Evolutionary conservation across 306 rosid species (phyloP), one percentile per base, ranked within the genome.

Genomic region (Cucurbita ficifolia): DNA sequence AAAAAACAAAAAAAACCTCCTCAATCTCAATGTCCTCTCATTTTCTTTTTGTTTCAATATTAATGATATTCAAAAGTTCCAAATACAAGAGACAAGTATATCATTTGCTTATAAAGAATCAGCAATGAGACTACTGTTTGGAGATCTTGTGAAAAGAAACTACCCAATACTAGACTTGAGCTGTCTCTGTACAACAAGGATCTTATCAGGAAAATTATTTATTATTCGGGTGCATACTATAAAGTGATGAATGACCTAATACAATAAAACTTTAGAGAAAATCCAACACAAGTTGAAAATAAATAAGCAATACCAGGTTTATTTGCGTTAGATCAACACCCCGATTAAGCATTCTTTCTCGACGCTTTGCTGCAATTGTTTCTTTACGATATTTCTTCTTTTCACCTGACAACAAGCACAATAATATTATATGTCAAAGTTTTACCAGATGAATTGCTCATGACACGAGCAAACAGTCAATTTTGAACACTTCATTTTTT

Each of bases 251-350:
- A 51, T 49, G 73, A 77, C 9, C 45, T 38, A 17, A 38, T 58
- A 79, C 36, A 78, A 58, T 11, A 35, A 56, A 65, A 43, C 39
- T n/a, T 19, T 5, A 65, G 8, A 21, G 5, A 21, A 42, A 42
- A 22, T 10, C 38, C 49, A 42, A 67, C 40, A 45, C 39, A 24
- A 11, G 55, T 3, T 12, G 19, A 43, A 45, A 67, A 6, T 13
- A 21, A 45, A 45, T 7, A 21, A 67, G 22, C 11, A 8, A 73
- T 87, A 90, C 98, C 87, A 4, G 72, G 76, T 88, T 94, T 63
- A 94, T 87, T 82, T 81, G 74, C 85, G 76, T 86, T 9, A 94
- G 89, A 80, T 94, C 89, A 83, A 94, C 89, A 35, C 98, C 98
- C 1, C 87, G 87, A 54, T 10, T 57, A 58, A 82, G 81, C 96